Conservation (phyloP, 306 rosid genomes). For the Fragaria vesca region DNA sequence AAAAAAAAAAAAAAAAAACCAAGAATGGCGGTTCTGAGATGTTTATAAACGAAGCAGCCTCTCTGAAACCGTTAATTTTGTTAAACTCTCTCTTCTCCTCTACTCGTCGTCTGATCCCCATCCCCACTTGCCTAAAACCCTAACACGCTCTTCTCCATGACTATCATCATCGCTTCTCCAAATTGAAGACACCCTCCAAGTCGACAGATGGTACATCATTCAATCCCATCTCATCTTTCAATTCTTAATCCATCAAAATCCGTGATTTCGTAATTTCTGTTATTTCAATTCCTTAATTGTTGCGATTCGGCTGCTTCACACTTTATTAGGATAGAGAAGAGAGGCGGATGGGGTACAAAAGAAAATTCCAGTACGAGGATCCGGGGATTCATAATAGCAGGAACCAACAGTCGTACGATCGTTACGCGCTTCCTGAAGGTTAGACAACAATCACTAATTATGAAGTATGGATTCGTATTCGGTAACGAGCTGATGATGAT, state of each 20-base stretch:
- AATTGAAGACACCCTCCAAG: slow-evolving; percentile 1
- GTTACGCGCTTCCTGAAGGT: slow-evolving; percentile 21
- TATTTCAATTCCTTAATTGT: neutral
- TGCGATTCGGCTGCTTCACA: neutral
- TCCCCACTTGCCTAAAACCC: slow-evolving; percentile 13
- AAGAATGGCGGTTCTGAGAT: slow-evolving; percentile 6
- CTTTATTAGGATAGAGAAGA: slow-evolving; percentile 16
- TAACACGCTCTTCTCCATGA: neutral
- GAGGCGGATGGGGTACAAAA: neutral
- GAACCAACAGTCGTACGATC: slow-evolving; percentile 8
- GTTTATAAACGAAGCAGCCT: slow-evolving; percentile 1
- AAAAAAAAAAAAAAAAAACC: too few species aligned
- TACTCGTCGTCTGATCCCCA: slow-evolving; percentile 1
- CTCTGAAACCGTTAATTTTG: neutral
- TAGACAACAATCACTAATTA: neutral
- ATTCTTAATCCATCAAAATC: neutral
- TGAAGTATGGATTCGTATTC: neutral
- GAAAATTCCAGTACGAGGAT: neutral
- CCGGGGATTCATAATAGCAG: neutral
- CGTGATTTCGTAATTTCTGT: neutral
- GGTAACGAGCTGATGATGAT: neutral
- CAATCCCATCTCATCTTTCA: neutral
- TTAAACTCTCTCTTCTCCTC: neutral
- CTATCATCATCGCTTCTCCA: neutral
- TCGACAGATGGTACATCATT: slow-evolving; percentile 12